Conservation (phyloP, 2,329 filamentous ascomycete genomes). For the Alternaria panax region DNA sequence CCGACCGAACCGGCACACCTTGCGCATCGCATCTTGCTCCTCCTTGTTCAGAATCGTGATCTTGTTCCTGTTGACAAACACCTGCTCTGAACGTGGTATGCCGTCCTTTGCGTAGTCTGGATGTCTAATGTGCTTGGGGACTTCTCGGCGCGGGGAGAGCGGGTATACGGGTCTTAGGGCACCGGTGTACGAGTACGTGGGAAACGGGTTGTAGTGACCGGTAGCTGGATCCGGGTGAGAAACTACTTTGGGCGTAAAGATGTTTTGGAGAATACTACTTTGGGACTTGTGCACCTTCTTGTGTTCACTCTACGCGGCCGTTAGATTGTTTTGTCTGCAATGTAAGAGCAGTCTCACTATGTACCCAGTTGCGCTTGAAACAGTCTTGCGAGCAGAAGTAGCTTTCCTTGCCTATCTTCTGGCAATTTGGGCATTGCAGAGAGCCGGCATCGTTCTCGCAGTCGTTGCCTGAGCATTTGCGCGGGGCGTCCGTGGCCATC, state of each 20-base stretch:
- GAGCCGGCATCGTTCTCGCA: slow-evolving; percentile 86
- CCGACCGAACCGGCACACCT: slow-evolving; percentile 83
- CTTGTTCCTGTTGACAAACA: slow-evolving; percentile 75
- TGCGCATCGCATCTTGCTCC: slow-evolving; percentile 88
- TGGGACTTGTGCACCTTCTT: slow-evolving; percentile 86
- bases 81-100: slow-evolving; percentile 71
- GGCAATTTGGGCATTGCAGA: slow-evolving; percentile 92
- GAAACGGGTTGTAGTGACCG: slow-evolving; percentile 91
- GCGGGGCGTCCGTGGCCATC: slow-evolving; percentile 57
- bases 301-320: slow-evolving; percentile 71
- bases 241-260: slow-evolving; percentile 80
- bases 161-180: slow-evolving; percentile 81
- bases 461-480: slow-evolving; percentile 80
- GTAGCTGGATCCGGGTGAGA: slow-evolving; percentile 92
- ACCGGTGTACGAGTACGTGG: slow-evolving; percentile 83
- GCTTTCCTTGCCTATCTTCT: slow-evolving; percentile 88
- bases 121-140: slow-evolving; percentile 81
- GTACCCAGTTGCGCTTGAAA: slow-evolving; percentile 98
- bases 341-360: slow-evolving; percentile 26
- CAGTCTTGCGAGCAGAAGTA: slow-evolving; percentile 99
- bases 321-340: slow-evolving; percentile 31
- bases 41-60: slow-evolving; percentile 81
- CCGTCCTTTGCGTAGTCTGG: slow-evolving; percentile 91
- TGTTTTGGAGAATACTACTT: slow-evolving; percentile 74
- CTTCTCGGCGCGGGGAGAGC: slow-evolving; percentile 50